These are phyloP conservation scores for Scedosporium apiospermum DNA, from an alignment of 2,329 filamentous ascomycete genomes.

Conservation along the genomic window DNA sequence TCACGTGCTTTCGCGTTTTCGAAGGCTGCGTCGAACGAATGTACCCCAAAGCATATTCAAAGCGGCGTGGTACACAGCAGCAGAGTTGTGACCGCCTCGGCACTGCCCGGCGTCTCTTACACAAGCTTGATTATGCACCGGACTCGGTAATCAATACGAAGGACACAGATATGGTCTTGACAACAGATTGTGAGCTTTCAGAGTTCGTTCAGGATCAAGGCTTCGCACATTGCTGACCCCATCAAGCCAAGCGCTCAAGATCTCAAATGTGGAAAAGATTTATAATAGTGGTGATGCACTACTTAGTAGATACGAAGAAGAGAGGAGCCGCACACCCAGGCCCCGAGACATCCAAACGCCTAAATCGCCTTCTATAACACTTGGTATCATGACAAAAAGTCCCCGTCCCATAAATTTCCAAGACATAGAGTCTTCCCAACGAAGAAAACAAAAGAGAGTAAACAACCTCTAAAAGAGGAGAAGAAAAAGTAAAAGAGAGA, in stretches of 20 bases:
- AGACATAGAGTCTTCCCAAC: constrained; percentile 2
- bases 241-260: no score
- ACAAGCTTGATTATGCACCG: no score
- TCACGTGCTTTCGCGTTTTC: neutral
- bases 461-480: neutral
- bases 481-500: constrained; percentile 6
- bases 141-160: no score
- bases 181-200: no score
- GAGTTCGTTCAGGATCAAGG: no score
- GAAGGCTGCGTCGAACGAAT: neutral
- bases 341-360: neutral
- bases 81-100: no score
- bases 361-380: neutral
- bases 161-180: no score
- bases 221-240: no score
- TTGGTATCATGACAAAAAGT: neutral
- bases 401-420: neutral
- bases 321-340: neutral
- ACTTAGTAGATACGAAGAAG: neutral
- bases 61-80: no score
- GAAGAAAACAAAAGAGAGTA: constrained; percentile 11
- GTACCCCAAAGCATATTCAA: neutral
- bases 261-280: no score
- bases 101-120: no score
- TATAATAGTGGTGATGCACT: no score